These are phyloP conservation scores for Citrus cavaleriei DNA, from an alignment of 345 rosid genomes.

Conservation along the genomic window DNA sequence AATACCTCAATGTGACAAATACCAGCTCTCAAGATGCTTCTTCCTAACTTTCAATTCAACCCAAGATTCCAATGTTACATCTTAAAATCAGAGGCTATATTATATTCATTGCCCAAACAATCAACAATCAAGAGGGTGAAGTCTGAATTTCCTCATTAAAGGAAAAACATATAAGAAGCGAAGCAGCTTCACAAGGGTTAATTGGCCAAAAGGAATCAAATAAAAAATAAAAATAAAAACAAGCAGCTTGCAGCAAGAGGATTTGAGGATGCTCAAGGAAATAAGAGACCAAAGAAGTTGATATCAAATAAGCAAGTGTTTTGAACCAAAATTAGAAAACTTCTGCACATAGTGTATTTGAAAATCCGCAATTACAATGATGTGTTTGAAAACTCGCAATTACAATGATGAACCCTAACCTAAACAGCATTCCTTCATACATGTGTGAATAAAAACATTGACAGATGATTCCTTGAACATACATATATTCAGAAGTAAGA, in stretches of 20 bases:
- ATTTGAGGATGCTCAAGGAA: background rate
- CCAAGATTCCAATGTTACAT: background rate
- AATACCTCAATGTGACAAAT: background rate
- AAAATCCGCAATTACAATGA: background rate
- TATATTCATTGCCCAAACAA: background rate
- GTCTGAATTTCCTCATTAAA: background rate
- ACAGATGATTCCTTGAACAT: background rate
- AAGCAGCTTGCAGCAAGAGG: background rate
- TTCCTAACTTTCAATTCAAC: background rate
- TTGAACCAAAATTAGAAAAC: background rate
- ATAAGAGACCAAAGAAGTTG: background rate
- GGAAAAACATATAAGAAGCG: background rate
- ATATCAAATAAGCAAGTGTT: background rate
- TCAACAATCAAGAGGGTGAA: background rate
- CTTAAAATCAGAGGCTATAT: background rate
- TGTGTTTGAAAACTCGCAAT: background rate
- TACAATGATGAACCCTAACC: background rate
- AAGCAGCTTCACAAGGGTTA: background rate
- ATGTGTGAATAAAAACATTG: background rate
- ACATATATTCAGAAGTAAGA: background rate
- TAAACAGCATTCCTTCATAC: background rate
- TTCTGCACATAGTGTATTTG: background rate
- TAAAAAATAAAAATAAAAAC: background rate
- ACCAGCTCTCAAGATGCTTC: constrained; percentile 5
- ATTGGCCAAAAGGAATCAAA: background rate